Evolutionary conservation across 345 rosid genomes (phyloP), one percentile per base, ranked within the genome.

Genomic region (Orychophragmus violaceus): DNA sequence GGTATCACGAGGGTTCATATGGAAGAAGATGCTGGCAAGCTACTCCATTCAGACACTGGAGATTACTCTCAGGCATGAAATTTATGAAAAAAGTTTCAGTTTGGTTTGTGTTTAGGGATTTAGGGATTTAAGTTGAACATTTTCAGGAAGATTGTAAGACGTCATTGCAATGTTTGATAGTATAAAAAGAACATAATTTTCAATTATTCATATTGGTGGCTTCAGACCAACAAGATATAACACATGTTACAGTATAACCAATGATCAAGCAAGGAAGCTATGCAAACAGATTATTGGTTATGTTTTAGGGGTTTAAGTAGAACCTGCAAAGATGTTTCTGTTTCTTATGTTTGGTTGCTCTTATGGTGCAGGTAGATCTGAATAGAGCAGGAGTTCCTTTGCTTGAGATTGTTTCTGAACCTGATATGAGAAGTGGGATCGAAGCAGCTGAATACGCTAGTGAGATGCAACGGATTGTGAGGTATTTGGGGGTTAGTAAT

Each of bases 1-100:
- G 96, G 96, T 66, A 78, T 90, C 64, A 93, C 99, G 44, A 82
- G 97, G 72, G 90, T 93, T 85, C 96, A 90, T 76, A 90, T 93
- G 95, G 98, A 93, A 78, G 98, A 93, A 78, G 98, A 93, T 81
- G 97, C 97, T 6, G 97, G 97, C 52, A 90, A 93, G 83, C 76
- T 90, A 9, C 80, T 93, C 62, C 97, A 93, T 72, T 78, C 92
- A 49, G 92, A 79, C 46, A 72, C 77, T 70, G 97, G 87, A 56
- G 84, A 77, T 74, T 80, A 73, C 74, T 89, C 98, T n/a, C 94
- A 89, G 96, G 77, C 25, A 33, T 45, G 50, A 82, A 35, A 76
- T 54, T 68, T 42, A n/a, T n/a, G n/a, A 73, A 54, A 18, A 3
- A 19, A 0, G 1, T 36, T 13, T 59, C 3, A 62, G 11, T 68